These are phyloP conservation scores for Xerocomellus intermedius DNA, from an alignment of 768 basidiomycete species.

Conservation along the genomic window DNA sequence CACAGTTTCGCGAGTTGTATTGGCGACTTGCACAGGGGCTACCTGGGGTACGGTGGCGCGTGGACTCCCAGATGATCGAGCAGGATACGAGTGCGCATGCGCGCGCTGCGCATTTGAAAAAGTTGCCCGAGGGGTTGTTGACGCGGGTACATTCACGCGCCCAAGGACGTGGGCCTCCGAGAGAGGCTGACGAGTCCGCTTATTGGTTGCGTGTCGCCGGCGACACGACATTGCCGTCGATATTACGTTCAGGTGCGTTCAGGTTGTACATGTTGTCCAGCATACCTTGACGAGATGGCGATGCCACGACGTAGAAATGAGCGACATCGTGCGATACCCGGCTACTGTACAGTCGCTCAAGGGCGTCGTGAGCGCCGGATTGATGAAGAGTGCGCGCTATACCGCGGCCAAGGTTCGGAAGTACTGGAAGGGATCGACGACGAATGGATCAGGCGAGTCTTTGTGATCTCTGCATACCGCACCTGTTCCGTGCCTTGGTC, in stretches of 20 bases:
- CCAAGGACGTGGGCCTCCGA: constrained; percentile 30
- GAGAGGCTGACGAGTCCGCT: constrained; percentile 66
- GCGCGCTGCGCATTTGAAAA: constrained; percentile 69
- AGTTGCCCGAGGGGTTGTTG: constrained; percentile 72
- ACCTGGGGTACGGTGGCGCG: constrained; percentile 76
- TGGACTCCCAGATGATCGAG: constrained; percentile 49
- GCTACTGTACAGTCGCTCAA: constrained; percentile 84
- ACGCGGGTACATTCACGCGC: constrained; percentile 46
- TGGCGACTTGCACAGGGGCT: constrained; percentile 72
- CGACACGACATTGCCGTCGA: constrained; percentile 52
- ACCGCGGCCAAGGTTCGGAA: constrained; percentile 75
- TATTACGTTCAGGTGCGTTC: constrained; percentile 53
- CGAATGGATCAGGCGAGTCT: background rate
- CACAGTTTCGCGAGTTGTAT: constrained; percentile 88
- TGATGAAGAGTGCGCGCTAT: constrained; percentile 77
- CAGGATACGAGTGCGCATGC: constrained; percentile 75
- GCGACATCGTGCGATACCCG: constrained; percentile 74
- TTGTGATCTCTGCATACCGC: constrained; percentile 3
- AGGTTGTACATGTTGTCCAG: background rate
- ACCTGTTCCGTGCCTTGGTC: background rate
- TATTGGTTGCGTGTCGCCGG: constrained; percentile 75
- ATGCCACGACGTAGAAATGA: constrained; percentile 56
- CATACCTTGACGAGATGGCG: background rate
- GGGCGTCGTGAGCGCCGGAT: constrained; percentile 80
- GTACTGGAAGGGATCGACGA: constrained; percentile 59